Conservation (phyloP, 495 filamentous ascomycete species). For the Annulohypoxylon maeteangense region DNA sequence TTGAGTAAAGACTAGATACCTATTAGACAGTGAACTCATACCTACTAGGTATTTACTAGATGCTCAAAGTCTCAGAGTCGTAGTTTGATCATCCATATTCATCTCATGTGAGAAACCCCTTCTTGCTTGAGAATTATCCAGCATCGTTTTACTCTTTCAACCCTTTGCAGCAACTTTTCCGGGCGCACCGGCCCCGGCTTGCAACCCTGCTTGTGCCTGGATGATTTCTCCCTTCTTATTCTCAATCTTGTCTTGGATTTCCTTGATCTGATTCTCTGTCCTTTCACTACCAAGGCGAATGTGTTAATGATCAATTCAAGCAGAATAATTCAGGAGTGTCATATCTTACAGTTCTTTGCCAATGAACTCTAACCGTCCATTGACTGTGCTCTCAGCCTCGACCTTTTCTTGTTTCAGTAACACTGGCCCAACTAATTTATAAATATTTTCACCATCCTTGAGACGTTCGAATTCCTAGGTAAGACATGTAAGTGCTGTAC, state of each 20-base stretch:
- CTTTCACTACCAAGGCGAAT: conserved; percentile 69
- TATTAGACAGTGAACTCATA: background rate
- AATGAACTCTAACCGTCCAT: conserved; percentile 90
- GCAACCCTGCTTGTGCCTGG: conserved; percentile 56
- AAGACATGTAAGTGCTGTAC: conserved; percentile 29
- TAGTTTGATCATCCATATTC: background rate
- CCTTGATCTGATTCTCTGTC: conserved; percentile 82
- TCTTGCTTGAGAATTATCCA: background rate
- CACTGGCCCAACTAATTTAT: conserved; percentile 93
- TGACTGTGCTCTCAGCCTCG: conserved; percentile 89
- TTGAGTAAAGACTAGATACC: background rate
- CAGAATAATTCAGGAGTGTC: background rate
- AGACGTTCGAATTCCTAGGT: conserved; percentile 81
- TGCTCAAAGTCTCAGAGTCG: background rate
- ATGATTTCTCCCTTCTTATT: conserved; percentile 71
- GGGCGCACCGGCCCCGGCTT: conserved; percentile 45
- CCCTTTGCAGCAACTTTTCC: conserved; percentile 43
- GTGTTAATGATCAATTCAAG: background rate
- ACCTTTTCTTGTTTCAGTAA: conserved; percentile 91
- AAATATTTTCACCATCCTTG: conserved; percentile 85
- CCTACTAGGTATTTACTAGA: too few relatives aligned
- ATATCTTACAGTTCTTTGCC: conserved; percentile 86
- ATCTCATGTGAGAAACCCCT: background rate
- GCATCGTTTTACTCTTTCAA: background rate
- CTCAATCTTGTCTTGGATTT: conserved; percentile 83